phyloP scores from a whole-genome alignment of 306 rosid species.

The Ceratonia siliqua region DNA sequence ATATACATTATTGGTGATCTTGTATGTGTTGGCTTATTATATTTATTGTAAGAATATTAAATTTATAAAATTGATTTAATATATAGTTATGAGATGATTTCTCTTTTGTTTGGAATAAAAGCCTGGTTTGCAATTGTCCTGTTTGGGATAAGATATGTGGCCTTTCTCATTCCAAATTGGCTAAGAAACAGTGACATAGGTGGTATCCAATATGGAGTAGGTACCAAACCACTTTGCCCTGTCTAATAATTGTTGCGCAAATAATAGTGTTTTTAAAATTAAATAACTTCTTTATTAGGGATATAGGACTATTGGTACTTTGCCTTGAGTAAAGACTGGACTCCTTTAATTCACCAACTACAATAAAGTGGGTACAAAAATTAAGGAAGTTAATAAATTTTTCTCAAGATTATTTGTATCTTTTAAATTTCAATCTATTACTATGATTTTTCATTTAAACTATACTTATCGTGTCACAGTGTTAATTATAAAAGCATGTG shows the following conservation, averaged over 20 bases:
- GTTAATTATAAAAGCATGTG: no score
- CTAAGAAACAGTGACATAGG: neutral
- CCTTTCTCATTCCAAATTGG: constrained; percentile 7
- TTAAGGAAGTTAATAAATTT: no score
- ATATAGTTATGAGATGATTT: neutral
- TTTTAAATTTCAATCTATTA: no score
- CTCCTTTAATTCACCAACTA: no score
- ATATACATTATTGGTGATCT: neutral
- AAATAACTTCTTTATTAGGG: no score
- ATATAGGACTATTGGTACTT: no score
- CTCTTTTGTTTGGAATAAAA: neutral
- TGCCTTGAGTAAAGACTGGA: no score
- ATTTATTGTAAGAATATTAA: neutral
- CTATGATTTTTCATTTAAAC: no score
- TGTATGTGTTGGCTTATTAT: constrained; percentile 9
- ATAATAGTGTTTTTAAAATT: no score
- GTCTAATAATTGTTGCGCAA: neutral
- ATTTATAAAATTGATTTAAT: neutral
- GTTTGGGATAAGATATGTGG: neutral
- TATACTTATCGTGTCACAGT: no score
- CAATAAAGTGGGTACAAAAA: no score
- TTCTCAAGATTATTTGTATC: no score
- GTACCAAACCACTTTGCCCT: constrained; percentile 9
- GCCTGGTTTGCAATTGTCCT: neutral
- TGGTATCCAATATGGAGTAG: constrained; percentile 9